These are phyloP conservation scores for Pleurotus tuber-regium DNA, from an alignment of 768 basidiomycete genomes.

Conservation along the genomic window DNA sequence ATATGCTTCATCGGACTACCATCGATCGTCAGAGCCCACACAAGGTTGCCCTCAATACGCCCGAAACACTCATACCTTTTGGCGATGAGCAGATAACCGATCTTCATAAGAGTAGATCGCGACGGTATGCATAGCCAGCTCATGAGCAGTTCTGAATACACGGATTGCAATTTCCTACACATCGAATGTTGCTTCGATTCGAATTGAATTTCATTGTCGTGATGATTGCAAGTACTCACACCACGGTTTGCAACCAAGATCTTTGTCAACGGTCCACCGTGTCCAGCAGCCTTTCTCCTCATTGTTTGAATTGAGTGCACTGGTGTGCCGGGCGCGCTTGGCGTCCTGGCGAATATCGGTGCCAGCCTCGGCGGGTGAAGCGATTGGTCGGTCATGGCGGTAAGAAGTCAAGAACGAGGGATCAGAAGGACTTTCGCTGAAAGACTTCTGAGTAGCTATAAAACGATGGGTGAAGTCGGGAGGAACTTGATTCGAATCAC, in stretches of 20 bases:
- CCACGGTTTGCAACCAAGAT: conserved; percentile 91
- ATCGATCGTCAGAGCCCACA: conserved; percentile 26
- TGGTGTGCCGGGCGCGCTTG: conserved; percentile 79
- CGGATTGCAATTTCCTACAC: conserved; percentile 96
- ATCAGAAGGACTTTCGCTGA: conserved; percentile 10
- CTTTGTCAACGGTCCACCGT: conserved; percentile 86
- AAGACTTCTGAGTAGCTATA: conserved; percentile 4
- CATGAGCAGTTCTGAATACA: conserved; percentile 97
- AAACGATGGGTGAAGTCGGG: conserved; percentile 15
- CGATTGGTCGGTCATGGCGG: conserved; percentile 40
- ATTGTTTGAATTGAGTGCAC: conserved; percentile 90
- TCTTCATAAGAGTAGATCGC: conserved; percentile 99
- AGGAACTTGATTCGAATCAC: conserved; percentile 10
- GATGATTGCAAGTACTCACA: conserved; percentile 43
- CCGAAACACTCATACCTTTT: conserved; percentile 64
- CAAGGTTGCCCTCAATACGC: conserved; percentile 20
- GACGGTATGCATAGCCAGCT: conserved; percentile 98
- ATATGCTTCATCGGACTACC: conserved; percentile 95
- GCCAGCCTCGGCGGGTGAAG: conserved; percentile 76
- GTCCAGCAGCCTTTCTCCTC: conserved; percentile 89
- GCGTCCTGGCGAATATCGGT: conserved; percentile 67
- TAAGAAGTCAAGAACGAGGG: conserved; percentile 14
- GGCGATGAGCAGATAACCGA: conserved; percentile 93
- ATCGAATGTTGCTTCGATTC: conserved; percentile 7
- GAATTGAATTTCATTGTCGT: conserved; percentile 11